Evolutionary conservation across 495 filamentous ascomycete genomes (phyloP), one percentile per base, ranked within the genome.

Genomic region (Astrothelium subdiscretum): DNA sequence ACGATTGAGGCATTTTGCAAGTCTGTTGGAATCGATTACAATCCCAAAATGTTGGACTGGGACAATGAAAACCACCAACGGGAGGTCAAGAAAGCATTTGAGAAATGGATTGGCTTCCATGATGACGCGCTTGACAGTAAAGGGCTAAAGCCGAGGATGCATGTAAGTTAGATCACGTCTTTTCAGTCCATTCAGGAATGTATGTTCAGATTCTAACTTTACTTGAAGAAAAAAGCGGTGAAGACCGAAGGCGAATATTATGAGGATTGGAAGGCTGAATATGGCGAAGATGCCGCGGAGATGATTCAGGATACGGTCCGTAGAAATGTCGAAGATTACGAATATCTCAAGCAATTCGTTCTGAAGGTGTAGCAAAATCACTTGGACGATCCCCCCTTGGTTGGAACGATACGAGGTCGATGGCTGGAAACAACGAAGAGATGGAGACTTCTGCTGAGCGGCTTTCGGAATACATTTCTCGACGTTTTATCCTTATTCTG

Each of bases 91-190:
- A 79, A 81, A 60, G 80, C 81, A 22, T 98, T 98, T 76, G 89
- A 89, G 76, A 98, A 98, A 76, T 98, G 94, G 94, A 85, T 83
- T 61, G 94, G 92, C 0, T 98, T 96, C 72, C 94, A 97, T 69
- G 88, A 97, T 59, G 92, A 97, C 78, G 94, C 90, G 20, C 88
- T 97, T 64, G 76, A 86, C 59, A 92, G 87, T 64, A 86, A 78
- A 58, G 83, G 82, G 44, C 73, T 98, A 66, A 86, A 83, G 67
- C 81, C 89, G 18, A 76, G 91, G 70, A 70, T 68, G 43, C 82
- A 88, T 68, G 91, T 96, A 82, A 79, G 89, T 80, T 63, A 59
- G 12, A 32, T 8, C 26, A 20, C 10, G 18, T 29, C 57, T 32
- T 58, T 13, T n/a, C n/a, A 6, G 31, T 22, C 3, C 32, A 48